A percentile compares a stretch with the other conserved stretches of the same genome.
These are phyloP conservation scores for Cutaneotrichosporon spelunceum DNA, from an alignment of 1,284 basidiomycete species.

Conservation along the genomic window DNA sequence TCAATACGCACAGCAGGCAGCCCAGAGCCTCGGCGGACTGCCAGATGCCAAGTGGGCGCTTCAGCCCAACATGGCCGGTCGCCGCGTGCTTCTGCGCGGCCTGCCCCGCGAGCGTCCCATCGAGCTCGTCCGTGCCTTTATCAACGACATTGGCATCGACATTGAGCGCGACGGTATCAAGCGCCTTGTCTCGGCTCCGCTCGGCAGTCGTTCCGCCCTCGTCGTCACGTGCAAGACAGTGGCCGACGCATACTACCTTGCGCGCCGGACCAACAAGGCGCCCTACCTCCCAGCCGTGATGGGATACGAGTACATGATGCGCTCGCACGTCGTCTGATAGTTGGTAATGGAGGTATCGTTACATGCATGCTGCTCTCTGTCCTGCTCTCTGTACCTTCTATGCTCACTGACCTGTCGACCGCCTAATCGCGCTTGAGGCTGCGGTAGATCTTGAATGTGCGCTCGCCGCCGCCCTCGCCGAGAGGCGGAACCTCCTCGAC, in stretches of 20 bases:
- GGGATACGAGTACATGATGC: constrained; percentile 29
- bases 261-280: constrained; percentile 28
- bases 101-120: constrained; percentile 12
- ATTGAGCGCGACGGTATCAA: background rate
- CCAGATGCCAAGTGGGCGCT: constrained; percentile 15
- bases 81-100: constrained; percentile 17
- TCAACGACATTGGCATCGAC: constrained; percentile 10
- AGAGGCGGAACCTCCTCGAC: constrained; percentile 46
- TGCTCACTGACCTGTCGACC: background rate
- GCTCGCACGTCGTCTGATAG: constrained; percentile 30
- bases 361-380: constrained; percentile 27
- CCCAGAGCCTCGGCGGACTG: background rate
- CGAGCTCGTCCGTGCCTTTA: background rate
- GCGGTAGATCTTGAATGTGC: constrained; percentile 46
- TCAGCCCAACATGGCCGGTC: constrained; percentile 4
- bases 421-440: constrained; percentile 51
- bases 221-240: constrained; percentile 31
- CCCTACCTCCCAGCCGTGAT: constrained; percentile 22
- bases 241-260: constrained; percentile 29
- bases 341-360: constrained; percentile 14
- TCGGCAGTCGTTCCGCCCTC: background rate
- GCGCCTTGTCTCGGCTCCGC: background rate
- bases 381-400: constrained; percentile 14
- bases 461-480: constrained; percentile 41
- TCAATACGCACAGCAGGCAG: background rate